Percentiles rank a stretch among this genome's conserved stretches.
Conservation (phyloP, 352 stramenopile genomes). For the Phytophthora sojae region DNA sequence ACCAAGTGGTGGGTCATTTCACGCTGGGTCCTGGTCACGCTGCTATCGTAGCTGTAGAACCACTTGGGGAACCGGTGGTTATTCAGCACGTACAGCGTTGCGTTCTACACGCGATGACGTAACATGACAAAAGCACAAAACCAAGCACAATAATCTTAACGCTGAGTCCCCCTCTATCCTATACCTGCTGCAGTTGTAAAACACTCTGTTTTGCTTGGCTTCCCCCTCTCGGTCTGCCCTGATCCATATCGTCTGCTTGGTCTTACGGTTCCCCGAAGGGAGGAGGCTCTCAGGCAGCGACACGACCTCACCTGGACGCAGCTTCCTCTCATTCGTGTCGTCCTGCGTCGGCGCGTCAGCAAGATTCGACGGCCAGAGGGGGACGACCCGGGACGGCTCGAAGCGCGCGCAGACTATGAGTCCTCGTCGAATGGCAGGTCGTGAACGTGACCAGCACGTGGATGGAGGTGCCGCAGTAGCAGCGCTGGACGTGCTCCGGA, state of each 20-base stretch:
- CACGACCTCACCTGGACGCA: constrained; percentile 25
- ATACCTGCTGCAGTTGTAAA: background rate
- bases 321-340: constrained; percentile 15
- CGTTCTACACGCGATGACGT: constrained; percentile 36
- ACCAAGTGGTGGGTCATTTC: constrained; percentile 56
- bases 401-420: constrained; percentile 60
- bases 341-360: background rate
- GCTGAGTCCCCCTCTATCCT: background rate
- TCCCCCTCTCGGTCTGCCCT: constrained; percentile 48
- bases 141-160: background rate
- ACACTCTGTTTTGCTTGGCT: constrained; percentile 33
- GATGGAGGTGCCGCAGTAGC: constrained; percentile 54
- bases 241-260: constrained; percentile 43
- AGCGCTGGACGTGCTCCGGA: constrained; percentile 44
- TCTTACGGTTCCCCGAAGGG: background rate
- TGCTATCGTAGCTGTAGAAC: constrained; percentile 65
- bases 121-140: background rate
- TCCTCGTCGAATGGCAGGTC: constrained; percentile 10
- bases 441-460: constrained; percentile 43
- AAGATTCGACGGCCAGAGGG: constrained; percentile 20
- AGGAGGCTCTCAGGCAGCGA: constrained; percentile 27
- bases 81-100: constrained; percentile 52
- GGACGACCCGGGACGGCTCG: constrained; percentile 32
- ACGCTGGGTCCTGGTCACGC: constrained; percentile 51
- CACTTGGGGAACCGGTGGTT: constrained; percentile 64